These are phyloP conservation scores for Leccinum fallax DNA, from an alignment of 1,284 basidiomycete species.

Conservation along the genomic window DNA sequence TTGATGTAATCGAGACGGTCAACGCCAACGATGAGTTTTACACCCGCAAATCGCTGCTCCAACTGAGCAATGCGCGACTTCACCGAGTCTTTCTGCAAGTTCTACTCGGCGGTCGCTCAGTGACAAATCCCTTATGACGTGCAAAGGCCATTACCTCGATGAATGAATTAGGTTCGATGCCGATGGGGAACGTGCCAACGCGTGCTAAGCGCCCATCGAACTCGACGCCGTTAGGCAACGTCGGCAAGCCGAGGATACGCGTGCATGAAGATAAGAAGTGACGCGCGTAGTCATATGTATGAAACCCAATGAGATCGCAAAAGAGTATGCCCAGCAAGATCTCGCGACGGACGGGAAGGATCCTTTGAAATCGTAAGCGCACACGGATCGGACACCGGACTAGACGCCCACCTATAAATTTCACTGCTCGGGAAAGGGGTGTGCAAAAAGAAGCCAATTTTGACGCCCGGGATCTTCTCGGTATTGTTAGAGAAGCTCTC, in stretches of 20 bases:
- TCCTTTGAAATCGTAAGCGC: constrained; percentile 49
- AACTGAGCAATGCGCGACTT: constrained; percentile 79
- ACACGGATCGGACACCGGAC: constrained; percentile 14
- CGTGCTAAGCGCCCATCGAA: constrained; percentile 95
- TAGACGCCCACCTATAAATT: constrained; percentile 82
- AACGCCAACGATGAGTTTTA: constrained; percentile 98
- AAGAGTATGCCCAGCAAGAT: constrained; percentile 95
- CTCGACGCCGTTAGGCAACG: constrained; percentile 97
- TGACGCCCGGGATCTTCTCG: constrained; percentile 61
- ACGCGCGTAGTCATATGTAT: constrained; percentile 99
- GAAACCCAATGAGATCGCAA: constrained; percentile 97
- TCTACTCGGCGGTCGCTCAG: constrained; percentile 43
- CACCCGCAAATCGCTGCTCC: constrained; percentile 88
- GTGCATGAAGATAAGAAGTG: constrained; percentile 99
- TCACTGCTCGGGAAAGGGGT: constrained; percentile 98
- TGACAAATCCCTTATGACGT: not conserved
- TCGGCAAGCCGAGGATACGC: constrained; percentile 92
- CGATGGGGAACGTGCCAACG: constrained; percentile 98
- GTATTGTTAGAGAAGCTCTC: constrained; percentile 48
- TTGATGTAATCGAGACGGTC: constrained; percentile 99
- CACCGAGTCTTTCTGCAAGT: constrained; percentile 79
- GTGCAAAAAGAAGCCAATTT: constrained; percentile 98
- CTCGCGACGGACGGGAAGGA: constrained; percentile 94
- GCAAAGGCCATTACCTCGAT: constrained; percentile 58
- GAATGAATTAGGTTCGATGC: constrained; percentile 95